Conservation (phyloP, 352 stramenopile genomes). For the Phytophthora citrophthora region DNA sequence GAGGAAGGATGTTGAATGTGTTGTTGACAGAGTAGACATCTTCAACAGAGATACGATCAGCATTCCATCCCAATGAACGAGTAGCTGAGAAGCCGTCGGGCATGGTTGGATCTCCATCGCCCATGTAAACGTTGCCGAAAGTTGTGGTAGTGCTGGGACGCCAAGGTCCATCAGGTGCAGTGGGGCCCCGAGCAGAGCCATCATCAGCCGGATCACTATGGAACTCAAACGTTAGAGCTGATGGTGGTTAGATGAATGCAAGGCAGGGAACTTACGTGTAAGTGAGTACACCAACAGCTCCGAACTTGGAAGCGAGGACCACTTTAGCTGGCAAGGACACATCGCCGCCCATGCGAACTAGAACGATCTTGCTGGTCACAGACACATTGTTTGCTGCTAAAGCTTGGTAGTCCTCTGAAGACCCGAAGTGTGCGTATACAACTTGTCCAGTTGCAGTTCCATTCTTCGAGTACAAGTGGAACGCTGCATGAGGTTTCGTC, state of each 20-base stretch:
- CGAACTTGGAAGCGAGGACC: slow-evolving; percentile 62
- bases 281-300: slow-evolving; percentile 70
- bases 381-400: slow-evolving; percentile 57
- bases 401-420: slow-evolving; percentile 67
- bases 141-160: slow-evolving; percentile 54
- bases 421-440: slow-evolving; percentile 83
- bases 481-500: slow-evolving; percentile 52
- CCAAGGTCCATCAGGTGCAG: slow-evolving; percentile 76
- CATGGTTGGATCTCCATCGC: slow-evolving; percentile 82
- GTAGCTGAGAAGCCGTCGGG: slow-evolving; percentile 69
- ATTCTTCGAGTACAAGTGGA: slow-evolving; percentile 87
- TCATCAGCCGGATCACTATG: slow-evolving; percentile 73
- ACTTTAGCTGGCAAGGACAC: slow-evolving; percentile 80
- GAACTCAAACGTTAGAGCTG: neutral
- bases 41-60: slow-evolving; percentile 76
- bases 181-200: slow-evolving; percentile 52
- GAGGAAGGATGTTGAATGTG: slow-evolving; percentile 83
- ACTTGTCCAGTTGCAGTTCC: slow-evolving; percentile 59
- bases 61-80: slow-evolving; percentile 24
- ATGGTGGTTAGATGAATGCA: neutral
- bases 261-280: slow-evolving; percentile 62
- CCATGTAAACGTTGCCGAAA: slow-evolving; percentile 86
- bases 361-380: slow-evolving; percentile 53
- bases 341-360: slow-evolving; percentile 71
- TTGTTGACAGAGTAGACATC: slow-evolving; percentile 84